These are phyloP conservation scores for Halenospora varia DNA, from an alignment of 495 filamentous ascomycete species.

Conservation along the genomic window DNA sequence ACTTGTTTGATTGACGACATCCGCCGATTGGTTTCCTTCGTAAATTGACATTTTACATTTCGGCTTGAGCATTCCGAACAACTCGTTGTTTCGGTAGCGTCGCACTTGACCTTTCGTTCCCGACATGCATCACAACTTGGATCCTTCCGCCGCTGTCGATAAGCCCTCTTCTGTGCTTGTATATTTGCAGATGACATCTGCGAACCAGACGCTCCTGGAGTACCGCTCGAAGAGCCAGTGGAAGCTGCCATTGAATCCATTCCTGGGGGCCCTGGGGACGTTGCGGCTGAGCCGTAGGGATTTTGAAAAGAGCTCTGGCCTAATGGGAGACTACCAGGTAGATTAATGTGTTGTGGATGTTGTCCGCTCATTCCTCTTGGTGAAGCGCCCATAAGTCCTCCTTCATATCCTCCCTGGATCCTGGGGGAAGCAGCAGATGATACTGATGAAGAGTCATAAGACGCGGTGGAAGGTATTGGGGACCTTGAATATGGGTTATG, in stretches of 20 bases:
- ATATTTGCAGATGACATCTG: slow-evolving; percentile 36
- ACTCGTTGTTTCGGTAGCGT: slow-evolving; percentile 91
- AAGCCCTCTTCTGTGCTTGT: slow-evolving; percentile 82
- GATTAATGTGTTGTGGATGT: slow-evolving; percentile 18
- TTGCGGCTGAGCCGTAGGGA: slow-evolving; percentile 20
- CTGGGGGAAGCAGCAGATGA: slow-evolving; percentile 52
- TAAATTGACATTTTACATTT: slow-evolving; percentile 96
- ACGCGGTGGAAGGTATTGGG: slow-evolving; percentile 46
- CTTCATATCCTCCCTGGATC: slow-evolving; percentile 35
- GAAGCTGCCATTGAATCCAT: slow-evolving; percentile 47
- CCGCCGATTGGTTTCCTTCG: slow-evolving; percentile 95
- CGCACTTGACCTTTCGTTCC: slow-evolving; percentile 98
- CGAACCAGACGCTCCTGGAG: slow-evolving; percentile 42
- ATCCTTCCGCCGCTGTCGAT: slow-evolving; percentile 91
- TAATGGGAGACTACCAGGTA: slow-evolving; percentile 7
- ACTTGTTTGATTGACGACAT: slow-evolving; percentile 99
- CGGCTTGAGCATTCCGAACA: slow-evolving; percentile 96
- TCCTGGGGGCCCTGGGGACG: slow-evolving; percentile 32
- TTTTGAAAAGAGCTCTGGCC: slow-evolving; percentile 19
- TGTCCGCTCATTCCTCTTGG: slow-evolving; percentile 22
- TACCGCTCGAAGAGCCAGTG: slow-evolving; percentile 44
- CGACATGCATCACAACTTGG: slow-evolving; percentile 97
- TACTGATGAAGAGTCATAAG: slow-evolving; percentile 52
- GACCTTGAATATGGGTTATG: slow-evolving; percentile 50
- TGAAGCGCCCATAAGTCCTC: slow-evolving; percentile 38